Base-by-base conservation (phyloP, 768 basidiomycete species). In the Auriscalpium orientale region DNA sequence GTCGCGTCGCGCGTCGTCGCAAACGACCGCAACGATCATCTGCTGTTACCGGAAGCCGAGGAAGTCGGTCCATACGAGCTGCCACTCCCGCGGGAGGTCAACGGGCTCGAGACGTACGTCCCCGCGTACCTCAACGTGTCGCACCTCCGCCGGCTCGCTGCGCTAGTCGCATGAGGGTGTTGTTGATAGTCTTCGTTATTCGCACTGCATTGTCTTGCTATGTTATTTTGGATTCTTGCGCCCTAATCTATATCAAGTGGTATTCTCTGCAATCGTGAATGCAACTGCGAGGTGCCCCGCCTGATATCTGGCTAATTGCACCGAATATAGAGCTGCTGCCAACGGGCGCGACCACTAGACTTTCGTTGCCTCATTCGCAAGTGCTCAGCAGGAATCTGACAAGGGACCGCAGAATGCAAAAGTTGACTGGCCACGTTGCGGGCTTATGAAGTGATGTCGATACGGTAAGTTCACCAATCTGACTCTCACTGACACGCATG, bases 61-160 rank as follows among this genome's bases (percentile, higher is more conserved):
- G 97, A 98, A 73, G 95, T 97, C 20, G 92, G 93, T 28, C 88
- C 92, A 51, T 98, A 92, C 68, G 95, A 98, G 68, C 76, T 94
- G 47, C 95, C 97, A 2, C 78, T 95, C 54, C 91, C 95, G 20
- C 84, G 97, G 56, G 95, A 98, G 65, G 94, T 98, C 45, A 89
- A 89, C 1, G 95, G 93, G 20, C 74, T 99, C 63, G 97, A 98
- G 77, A 98, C 95, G 34, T 98, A 95, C 66, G 90, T 95, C 28
- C 92, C 92, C 40, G 88, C 91, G 63, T 93, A 92, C 67, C 80
- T 95, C 65, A 92, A 88, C 65, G 88, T 94, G 56, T 87, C 91
- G 36, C 91, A 93, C 72, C 79, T 95, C 61, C 82, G 92, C 64
- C 84, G 91, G 63, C 76, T 93, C 66, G 91, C 91, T 59, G 89